Conservation (phyloP, 345 rosid species). For the Aquilaria yunnanensis region DNA sequence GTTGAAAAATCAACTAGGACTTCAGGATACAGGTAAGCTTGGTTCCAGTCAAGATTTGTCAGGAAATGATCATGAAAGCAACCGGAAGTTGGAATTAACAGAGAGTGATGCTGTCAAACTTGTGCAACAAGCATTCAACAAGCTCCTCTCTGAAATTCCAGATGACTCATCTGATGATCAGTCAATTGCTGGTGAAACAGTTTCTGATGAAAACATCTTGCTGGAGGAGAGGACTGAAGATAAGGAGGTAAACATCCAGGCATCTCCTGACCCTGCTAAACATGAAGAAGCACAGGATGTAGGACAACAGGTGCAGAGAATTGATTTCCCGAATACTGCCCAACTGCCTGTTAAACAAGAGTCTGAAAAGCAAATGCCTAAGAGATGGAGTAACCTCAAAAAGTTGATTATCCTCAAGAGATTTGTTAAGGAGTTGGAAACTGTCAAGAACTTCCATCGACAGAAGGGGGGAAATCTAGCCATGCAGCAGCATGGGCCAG, state of each 20-base stretch:
- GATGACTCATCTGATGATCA: slow-evolving; percentile 54
- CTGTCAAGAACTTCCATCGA: slow-evolving; percentile 46
- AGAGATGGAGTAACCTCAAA: slow-evolving; percentile 81
- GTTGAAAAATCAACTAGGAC: slow-evolving; percentile 12
- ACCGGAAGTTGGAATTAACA: slow-evolving; percentile 28
- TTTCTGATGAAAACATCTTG: slow-evolving; percentile 31
- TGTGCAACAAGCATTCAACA: slow-evolving; percentile 76
- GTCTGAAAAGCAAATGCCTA: slow-evolving; percentile 36
- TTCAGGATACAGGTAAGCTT: slow-evolving; percentile 7
- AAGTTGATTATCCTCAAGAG: slow-evolving; percentile 62
- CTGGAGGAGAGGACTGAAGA: slow-evolving; percentile 27
- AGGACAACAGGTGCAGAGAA: slow-evolving; percentile 14
- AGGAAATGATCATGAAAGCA: slow-evolving; percentile 15
- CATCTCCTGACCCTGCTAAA: slow-evolving; percentile 14
- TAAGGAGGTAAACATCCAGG: slow-evolving; percentile 21
- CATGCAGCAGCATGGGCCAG: slow-evolving; percentile 43
- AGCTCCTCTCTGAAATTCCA: slow-evolving; percentile 68
- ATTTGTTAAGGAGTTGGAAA: slow-evolving; percentile 76
- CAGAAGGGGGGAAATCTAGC: slow-evolving; percentile 34
- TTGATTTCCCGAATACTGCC: slow-evolving; percentile 22
- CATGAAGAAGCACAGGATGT: slow-evolving; percentile 6
- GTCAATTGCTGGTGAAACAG: slow-evolving; percentile 26
- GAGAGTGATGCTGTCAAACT: slow-evolving; percentile 55
- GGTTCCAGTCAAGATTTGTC: slow-evolving; percentile 17
- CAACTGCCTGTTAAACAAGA: slow-evolving; percentile 21